These are phyloP conservation scores for Diaporthe caulivora DNA, from an alignment of 2,329 filamentous ascomycete species.

Conservation along the genomic window DNA sequence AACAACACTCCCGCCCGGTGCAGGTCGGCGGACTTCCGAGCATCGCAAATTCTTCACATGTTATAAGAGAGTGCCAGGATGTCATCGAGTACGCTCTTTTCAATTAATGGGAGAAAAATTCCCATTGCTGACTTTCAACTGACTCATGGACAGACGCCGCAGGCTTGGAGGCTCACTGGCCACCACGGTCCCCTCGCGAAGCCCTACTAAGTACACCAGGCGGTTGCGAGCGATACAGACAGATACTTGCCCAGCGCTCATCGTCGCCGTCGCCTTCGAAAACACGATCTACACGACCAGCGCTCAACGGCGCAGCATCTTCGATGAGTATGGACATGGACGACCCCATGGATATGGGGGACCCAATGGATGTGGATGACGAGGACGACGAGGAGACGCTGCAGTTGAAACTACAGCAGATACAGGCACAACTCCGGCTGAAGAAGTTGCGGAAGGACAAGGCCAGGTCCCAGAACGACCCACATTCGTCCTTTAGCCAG, in stretches of 20 bases:
- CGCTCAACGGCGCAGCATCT: conserved; percentile 43
- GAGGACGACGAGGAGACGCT: conserved; percentile 92
- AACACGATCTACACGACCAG: conserved; percentile 52
- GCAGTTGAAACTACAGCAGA: conserved; percentile 86
- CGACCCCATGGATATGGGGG: conserved; percentile 29
- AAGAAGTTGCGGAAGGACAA: conserved; percentile 84
- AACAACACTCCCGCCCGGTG: conserved; percentile 19
- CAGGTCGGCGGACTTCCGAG: conserved; percentile 16
- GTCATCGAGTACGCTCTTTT: conserved; percentile 32
- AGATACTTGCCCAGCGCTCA: conserved; percentile 74
- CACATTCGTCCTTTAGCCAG: conserved; percentile 30
- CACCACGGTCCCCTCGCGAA: conserved; percentile 75
- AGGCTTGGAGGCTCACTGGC: conserved; percentile 70
- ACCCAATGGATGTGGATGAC: conserved; percentile 54
- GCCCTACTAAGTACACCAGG: conserved; percentile 77
- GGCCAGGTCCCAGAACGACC: conserved; percentile 44
- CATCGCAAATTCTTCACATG: conserved; percentile 22
- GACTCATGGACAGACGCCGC: conserved; percentile 42
- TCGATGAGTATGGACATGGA: conserved; percentile 40
- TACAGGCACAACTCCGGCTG: conserved; percentile 87
- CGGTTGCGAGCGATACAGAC: conserved; percentile 81
- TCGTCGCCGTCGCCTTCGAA: conserved; percentile 77
- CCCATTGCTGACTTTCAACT: conserved; percentile 31
- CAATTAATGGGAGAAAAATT: conserved; percentile 17
- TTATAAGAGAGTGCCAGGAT: conserved; percentile 11